Percentiles rank a stretch among this genome's conserved stretches.
Evolutionary conservation across 192 early-diverging fungal species (phyloP).

Genomic region (Allomyces macrogynus): DNA sequence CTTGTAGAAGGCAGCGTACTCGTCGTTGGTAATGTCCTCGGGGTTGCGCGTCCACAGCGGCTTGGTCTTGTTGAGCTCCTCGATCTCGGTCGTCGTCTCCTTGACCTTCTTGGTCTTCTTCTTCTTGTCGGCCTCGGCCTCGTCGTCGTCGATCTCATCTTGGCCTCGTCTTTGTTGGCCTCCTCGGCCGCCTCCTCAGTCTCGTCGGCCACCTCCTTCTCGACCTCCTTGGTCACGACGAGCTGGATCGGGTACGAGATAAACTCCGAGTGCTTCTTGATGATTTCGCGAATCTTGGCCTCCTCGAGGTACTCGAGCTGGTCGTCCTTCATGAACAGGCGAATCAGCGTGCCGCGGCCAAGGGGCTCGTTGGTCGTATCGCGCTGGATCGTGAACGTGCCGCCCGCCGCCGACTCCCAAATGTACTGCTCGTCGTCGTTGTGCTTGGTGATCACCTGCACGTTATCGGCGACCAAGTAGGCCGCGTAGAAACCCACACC

Average conservation of each 20-base stretch:
- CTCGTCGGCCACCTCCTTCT: conserved; percentile 93
- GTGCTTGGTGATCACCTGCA: conserved; percentile 88
- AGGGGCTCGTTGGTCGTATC: conserved; percentile 74
- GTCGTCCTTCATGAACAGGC: conserved; percentile 96
- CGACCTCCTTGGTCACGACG: conserved; percentile 85
- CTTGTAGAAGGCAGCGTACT: conserved; percentile 98
- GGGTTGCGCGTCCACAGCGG: conserved; percentile 99
- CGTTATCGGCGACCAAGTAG: conserved; percentile 95
- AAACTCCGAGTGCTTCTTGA: conserved; percentile 99
- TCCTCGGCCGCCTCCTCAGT: conserved; percentile 52
- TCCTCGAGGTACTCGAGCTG: conserved; percentile 95
- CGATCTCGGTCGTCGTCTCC: conserved; percentile 60
- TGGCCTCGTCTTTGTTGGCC: conserved; percentile 36
- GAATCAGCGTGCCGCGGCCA: conserved; percentile 89
- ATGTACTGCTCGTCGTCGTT: conserved; percentile 94
- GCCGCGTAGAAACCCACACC: conserved; percentile 99
- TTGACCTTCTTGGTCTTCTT: conserved; percentile 69
- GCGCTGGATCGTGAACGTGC: conserved; percentile 79
- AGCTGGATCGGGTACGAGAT: conserved; percentile 98
- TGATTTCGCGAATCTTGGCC: conserved; percentile 95
- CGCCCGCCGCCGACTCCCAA: conserved; percentile 79
- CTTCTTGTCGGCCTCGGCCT: conserved; percentile 41
- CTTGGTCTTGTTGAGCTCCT: conserved; percentile 98
- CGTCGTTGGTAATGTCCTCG: conserved; percentile 85
- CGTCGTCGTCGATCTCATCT: conserved; percentile 67